Conservation (phyloP, 495 filamentous ascomycete genomes). For the Penicillium diatomitis region DNA sequence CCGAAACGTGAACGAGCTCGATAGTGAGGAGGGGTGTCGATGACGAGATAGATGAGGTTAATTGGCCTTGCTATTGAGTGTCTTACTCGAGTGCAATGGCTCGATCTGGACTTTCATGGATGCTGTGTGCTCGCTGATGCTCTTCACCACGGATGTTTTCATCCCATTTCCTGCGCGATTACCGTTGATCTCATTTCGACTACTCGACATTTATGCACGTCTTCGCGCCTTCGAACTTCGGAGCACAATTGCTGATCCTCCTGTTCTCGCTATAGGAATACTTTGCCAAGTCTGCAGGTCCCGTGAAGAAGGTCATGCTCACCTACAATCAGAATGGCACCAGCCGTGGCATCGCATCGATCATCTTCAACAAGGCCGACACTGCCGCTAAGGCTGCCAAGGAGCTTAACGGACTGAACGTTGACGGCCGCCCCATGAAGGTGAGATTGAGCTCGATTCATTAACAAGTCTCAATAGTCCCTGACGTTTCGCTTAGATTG, state of each 20-base stretch:
- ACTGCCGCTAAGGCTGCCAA: conserved; percentile 73
- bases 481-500: conserved; percentile 51
- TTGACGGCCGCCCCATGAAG: conserved; percentile 88
- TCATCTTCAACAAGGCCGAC: conserved; percentile 66
- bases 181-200: conserved; percentile 14
- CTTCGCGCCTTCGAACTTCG: conserved; percentile 12
- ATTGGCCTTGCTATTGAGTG: background rate
- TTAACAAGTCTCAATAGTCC: conserved; percentile 1
- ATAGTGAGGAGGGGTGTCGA: too few species aligned
- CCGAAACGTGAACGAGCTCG: too few species aligned
- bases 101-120: conserved; percentile 16
- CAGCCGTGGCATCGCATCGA: conserved; percentile 81
- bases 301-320: conserved; percentile 78
- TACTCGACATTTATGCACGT: conserved; percentile 7
- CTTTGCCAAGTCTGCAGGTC: conserved; percentile 78
- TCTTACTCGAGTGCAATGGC: background rate
- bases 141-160: conserved; percentile 27
- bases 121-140: conserved; percentile 66
- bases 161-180: conserved; percentile 18
- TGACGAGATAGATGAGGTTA: too few species aligned
- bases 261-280: conserved; percentile 70
- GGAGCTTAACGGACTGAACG: conserved; percentile 74
- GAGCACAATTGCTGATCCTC: conserved; percentile 34
- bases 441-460: conserved; percentile 32
- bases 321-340: conserved; percentile 86